Conservation (phyloP, 345 rosid species). For the Nasturtium officinale region DNA sequence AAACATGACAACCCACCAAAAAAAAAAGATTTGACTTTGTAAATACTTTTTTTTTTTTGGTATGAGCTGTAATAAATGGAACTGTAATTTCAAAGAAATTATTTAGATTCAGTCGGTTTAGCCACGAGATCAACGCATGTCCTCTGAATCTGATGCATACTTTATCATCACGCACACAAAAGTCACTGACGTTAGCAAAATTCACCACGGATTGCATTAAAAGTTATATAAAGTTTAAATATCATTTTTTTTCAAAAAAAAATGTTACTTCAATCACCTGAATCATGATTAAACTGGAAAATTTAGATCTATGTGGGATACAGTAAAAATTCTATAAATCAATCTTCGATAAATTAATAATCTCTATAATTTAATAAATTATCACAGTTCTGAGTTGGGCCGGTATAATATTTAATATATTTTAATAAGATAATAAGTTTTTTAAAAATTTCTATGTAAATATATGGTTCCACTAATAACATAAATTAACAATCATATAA, state of each 20-base stretch:
- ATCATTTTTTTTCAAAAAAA: background rate
- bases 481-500: too few species aligned
- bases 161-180: conserved; percentile 4
- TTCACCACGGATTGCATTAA: background rate
- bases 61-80: conserved; percentile 16
- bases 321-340: too few species aligned
- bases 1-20: background rate
- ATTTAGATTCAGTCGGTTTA: background rate
- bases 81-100: conserved; percentile 7
- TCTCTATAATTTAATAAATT: too few species aligned
- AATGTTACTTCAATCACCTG: conserved; percentile 2
- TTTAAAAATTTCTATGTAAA: too few species aligned
- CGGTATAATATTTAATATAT: too few species aligned
- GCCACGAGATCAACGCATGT: conserved; percentile 33
- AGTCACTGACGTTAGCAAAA: conserved; percentile 9
- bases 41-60: background rate
- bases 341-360: too few species aligned
- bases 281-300: background rate
- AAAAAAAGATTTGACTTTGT: background rate
- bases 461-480: too few species aligned
- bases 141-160: conserved; percentile 10
- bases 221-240: background rate
- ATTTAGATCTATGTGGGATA: too few species aligned
- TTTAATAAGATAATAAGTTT: too few species aligned
- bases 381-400: too few species aligned